Base-by-base conservation (phyloP, 2,329 filamentous ascomycete species). In the Claviceps cyperi region DNA sequence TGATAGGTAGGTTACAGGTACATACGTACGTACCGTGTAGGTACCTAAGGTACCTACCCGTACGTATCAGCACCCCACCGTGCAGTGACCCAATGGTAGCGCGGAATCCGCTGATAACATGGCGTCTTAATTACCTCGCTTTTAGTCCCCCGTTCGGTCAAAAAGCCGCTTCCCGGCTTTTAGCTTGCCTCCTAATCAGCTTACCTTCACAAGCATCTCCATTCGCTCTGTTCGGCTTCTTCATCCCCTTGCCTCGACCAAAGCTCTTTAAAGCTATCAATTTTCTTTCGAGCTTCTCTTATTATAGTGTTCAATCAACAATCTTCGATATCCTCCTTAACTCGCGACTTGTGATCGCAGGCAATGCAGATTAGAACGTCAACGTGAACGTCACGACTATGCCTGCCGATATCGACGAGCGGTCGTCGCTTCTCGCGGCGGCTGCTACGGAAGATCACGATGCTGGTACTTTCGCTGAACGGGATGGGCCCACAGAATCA, bases 371-470 rank as follows among this genome's bases (percentile, higher is more conserved):
- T 37, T n/a, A 35, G 22, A 39, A 32, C 44, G 24, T 47, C 38
- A 39, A 35, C 38, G 21, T 45, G 36, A 47, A 40, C 46, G 24
- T 17, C 49, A 59, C 19, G 11, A 43, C 46, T 52, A 76, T 76
- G 73, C 59, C 73, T 24, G 63, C 68, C 49, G 59, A 68, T 17
- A 37, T 43, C 14, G 49, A 51, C 49, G 73, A 75, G 59, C 64
- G 63, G 53, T 66, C 70, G 21, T 72, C 71, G 38, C 63, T 77
- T 52, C 64, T 75, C 43, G 61, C 67, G 14, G 58, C 62, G 35
- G 61, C 65, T 37, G 57, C 53, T 41, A 60, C 62, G 19, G 52
- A 57, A 44, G 53, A 58, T 45, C 49, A 44, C 43, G 61, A 64
- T n/a, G 52, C 57, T 46, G 53, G 57, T 41, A 32, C 28, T 32